These are phyloP conservation scores for Wickerhamiella azyma DNA, from an alignment of 805 yeast species.

Conservation along the genomic window DNA sequence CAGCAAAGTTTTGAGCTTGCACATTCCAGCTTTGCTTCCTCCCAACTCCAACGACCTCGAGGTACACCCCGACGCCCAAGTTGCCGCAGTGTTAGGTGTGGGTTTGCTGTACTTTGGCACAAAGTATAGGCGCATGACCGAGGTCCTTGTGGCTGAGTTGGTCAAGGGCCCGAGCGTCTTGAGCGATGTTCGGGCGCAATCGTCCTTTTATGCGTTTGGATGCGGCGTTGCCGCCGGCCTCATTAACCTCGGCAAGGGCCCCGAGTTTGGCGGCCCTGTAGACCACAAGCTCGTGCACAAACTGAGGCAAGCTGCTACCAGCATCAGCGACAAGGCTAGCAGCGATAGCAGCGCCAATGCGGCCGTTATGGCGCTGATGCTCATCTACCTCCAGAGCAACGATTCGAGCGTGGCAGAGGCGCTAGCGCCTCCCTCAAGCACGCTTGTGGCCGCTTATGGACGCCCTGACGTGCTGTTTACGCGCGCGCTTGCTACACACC, in stretches of 20 bases:
- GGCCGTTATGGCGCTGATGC: slow-evolving; percentile 58
- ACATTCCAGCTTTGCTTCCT: slow-evolving; percentile 82
- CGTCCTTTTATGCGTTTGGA: slow-evolving; percentile 58
- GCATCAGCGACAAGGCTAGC: slow-evolving; percentile 37
- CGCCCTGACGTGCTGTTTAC: slow-evolving; percentile 68
- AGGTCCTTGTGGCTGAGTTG: slow-evolving; percentile 53
- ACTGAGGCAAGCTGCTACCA: slow-evolving; percentile 39
- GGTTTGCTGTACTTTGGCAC: slow-evolving; percentile 70
- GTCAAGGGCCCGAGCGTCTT: too few species aligned
- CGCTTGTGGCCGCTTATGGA: slow-evolving; percentile 48
- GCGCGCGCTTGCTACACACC: slow-evolving; percentile 45
- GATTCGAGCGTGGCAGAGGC: slow-evolving; percentile 47
- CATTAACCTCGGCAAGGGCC: slow-evolving; percentile 67
- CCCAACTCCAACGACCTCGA: slow-evolving; percentile 81
- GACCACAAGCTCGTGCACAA: slow-evolving; percentile 53
- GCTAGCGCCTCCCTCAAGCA: slow-evolving; percentile 45
- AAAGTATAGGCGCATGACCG: slow-evolving; percentile 78
- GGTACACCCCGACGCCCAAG: slow-evolving; percentile 69
- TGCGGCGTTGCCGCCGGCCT: slow-evolving; percentile 84
- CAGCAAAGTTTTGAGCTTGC: slow-evolving; percentile 85
- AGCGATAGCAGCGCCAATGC: slow-evolving; percentile 40
- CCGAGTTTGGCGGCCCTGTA: slow-evolving; percentile 37
- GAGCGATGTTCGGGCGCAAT: slow-evolving; percentile 25
- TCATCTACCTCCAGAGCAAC: slow-evolving; percentile 59
- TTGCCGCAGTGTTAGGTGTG: slow-evolving; percentile 83